These are phyloP conservation scores for Fusarium papillatum DNA, from an alignment of 2,329 filamentous ascomycete species.

Conservation along the genomic window DNA sequence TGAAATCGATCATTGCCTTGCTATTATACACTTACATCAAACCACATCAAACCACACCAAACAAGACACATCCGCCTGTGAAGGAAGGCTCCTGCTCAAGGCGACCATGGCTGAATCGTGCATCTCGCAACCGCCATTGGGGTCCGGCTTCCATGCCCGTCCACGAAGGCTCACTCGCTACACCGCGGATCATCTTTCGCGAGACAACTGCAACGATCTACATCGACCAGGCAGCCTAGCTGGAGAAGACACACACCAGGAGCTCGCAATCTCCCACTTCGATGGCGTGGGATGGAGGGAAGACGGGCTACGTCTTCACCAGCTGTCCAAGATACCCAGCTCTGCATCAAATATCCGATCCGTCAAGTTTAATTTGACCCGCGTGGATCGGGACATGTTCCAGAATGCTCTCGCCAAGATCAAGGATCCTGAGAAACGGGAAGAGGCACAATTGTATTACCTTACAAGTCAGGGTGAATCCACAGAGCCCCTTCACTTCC, in stretches of 20 bases:
- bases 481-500: slow-evolving; percentile 6
- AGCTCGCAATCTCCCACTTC: slow-evolving; percentile 50
- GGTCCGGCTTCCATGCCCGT: slow-evolving; percentile 30
- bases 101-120: not conserved
- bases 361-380: slow-evolving; percentile 59
- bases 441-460: slow-evolving; percentile 13
- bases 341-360: slow-evolving; percentile 57
- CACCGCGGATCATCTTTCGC: slow-evolving; percentile 58
- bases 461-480: slow-evolving; percentile 19
- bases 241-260: slow-evolving; percentile 5
- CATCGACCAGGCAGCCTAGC: slow-evolving; percentile 46
- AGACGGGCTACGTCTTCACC: slow-evolving; percentile 59
- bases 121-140: not conserved
- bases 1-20: not conserved
- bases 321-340: slow-evolving; percentile 58
- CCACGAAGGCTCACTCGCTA: slow-evolving; percentile 57
- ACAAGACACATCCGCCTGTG: not conserved
- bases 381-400: slow-evolving; percentile 19
- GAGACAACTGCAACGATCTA: slow-evolving; percentile 54
- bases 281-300: slow-evolving; percentile 58
- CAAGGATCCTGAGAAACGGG: not conserved
- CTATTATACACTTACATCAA: not conserved
- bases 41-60: not conserved
- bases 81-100: not conserved
- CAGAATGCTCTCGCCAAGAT: slow-evolving; percentile 1